Evolutionary conservation across 2,329 filamentous ascomycete genomes (phyloP), one percentile per base, ranked within the genome.

Genomic region (Mycosphaerella arachidis): DNA sequence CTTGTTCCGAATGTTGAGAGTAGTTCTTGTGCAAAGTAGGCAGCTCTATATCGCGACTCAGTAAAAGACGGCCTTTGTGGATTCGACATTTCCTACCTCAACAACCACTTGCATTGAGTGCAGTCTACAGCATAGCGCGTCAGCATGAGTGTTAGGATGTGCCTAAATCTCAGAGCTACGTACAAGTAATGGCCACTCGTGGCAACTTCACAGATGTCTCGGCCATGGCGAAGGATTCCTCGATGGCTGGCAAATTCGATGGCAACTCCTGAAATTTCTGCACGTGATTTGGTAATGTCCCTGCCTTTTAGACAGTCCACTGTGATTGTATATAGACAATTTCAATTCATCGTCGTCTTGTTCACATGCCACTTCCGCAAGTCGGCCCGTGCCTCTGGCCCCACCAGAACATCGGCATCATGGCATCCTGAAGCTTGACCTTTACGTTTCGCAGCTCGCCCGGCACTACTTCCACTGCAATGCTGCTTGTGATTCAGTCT

Each of bases 1-100:
- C 85, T 81, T 1, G 86, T 90, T 57, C 85, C 85, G 78, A 99
- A 99, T 0, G 93, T 99, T 1, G 91, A 96, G 40, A 99, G 86
- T 48, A 99, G 86, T 76, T 97, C 94, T 81, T 97, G 94, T 53
- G 88, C 93, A 74, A 89, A 97, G 90, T 96, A 74, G 16, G 68
- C 71, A 7, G 72, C 72, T 45, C 72, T 59, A 7, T 7, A 43
- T 43, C n/a, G 40, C 5, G 40, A 43, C 40, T 43, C 40, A 43
- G 40, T 43, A 18, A 13, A n/a, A n/a, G 40, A 43, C 40, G 18
- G 37, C 40, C 31, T 43, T 18, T 8, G 7, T 7, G n/a, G 40
- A 7, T 43, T 18, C 40, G 40, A 43, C n/a, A 18, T 18, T 4
- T 3, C 40, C 40, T 43, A 43, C 40, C 40, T 43, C 40, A 70